phyloP scores from a whole-genome alignment of 306 rosid species.

The Rosa rugosa region DNA sequence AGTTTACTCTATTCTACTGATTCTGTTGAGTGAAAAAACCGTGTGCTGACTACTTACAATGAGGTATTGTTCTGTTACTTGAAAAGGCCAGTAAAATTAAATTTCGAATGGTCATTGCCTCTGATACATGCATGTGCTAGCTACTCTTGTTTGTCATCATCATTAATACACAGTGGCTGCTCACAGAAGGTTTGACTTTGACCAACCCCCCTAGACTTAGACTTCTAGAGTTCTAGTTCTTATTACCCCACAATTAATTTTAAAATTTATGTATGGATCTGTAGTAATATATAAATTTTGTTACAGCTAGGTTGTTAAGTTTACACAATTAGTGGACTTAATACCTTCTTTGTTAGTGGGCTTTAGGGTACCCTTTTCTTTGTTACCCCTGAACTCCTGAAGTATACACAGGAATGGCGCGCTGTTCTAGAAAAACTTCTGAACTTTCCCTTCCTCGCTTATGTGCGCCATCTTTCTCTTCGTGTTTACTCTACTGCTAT shows the following conservation, averaged over 20 bases:
- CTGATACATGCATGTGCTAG: slow-evolving; percentile 17
- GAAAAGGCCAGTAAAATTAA: neutral
- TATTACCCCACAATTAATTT: neutral
- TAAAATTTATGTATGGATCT: neutral
- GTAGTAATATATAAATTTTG: neutral
- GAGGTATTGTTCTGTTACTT: neutral
- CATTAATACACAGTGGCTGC: neutral
- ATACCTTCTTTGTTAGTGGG: neutral
- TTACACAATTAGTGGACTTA: neutral
- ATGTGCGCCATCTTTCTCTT: neutral
- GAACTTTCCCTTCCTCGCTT: neutral
- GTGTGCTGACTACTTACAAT: neutral
- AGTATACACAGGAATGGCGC: neutral
- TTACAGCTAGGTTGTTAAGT: neutral
- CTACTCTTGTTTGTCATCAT: neutral
- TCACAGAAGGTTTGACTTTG: neutral
- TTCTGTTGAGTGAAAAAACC: neutral
- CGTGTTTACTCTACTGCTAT: neutral
- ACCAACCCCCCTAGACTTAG: neutral
- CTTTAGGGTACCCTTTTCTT: neutral
- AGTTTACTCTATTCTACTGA: neutral
- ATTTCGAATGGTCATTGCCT: neutral
- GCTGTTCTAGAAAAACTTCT: neutral
- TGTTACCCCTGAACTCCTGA: neutral
- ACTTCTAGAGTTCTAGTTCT: neutral